These are phyloP conservation scores for Calonectria pteridis DNA, from an alignment of 2,329 filamentous ascomycete species.

Conservation along the genomic window DNA sequence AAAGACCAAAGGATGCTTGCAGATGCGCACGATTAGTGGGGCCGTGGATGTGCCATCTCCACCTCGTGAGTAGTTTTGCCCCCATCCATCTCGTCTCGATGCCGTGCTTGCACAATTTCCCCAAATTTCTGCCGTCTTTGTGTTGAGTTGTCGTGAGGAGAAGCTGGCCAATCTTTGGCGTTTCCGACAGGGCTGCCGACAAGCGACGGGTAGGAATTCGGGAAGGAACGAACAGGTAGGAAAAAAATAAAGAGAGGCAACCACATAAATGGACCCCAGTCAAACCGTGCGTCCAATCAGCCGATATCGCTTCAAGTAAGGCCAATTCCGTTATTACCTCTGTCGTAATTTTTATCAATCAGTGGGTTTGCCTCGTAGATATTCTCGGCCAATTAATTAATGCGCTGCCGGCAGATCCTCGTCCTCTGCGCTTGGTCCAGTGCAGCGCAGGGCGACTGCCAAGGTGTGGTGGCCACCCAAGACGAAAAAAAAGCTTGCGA, in stretches of 20 bases:
- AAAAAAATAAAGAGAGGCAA: background rate
- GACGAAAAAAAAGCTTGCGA: background rate
- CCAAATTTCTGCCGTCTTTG: background rate
- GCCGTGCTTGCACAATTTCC: background rate
- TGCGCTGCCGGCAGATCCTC: background rate
- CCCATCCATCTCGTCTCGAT: background rate
- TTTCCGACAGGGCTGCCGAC: constrained; percentile 4
- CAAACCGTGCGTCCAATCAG: constrained; percentile 2
- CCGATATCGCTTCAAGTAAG: constrained; percentile 7
- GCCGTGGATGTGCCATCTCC: background rate
- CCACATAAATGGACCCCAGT: background rate
- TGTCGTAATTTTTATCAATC: constrained; percentile 5
- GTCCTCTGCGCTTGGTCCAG: background rate
- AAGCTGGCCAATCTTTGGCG: constrained; percentile 5
- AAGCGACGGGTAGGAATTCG: background rate
- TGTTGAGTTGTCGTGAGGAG: constrained; percentile 2
- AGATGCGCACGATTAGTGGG: constrained; percentile 4
- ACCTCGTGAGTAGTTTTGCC: background rate
- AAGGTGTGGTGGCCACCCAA: background rate
- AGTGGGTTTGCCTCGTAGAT: background rate
- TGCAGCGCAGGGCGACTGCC: background rate
- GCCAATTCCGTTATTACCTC: background rate
- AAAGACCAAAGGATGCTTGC: background rate
- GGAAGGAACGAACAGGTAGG: background rate
- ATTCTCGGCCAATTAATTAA: constrained; percentile 2